phyloP scores from a whole-genome alignment of 1,284 basidiomycete genomes.

The Cystobasidium slooffiae region DNA sequence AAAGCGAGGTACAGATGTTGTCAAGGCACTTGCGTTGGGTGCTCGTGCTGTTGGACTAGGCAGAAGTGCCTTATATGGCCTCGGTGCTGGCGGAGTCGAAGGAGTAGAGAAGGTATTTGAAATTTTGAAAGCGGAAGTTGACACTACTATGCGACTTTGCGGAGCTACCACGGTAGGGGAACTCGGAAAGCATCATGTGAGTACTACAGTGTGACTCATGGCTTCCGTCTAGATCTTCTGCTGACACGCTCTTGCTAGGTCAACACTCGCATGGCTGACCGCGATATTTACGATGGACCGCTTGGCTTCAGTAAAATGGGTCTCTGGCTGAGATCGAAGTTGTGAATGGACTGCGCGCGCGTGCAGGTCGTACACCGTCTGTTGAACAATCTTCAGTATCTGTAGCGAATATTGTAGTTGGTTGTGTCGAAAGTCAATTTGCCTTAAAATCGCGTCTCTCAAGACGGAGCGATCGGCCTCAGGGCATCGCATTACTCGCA shows the following conservation, averaged over 20 bases:
- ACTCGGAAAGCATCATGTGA: slow-evolving; percentile 32
- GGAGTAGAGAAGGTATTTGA: slow-evolving; percentile 40
- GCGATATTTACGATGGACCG: slow-evolving; percentile 39
- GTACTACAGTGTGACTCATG: neutral
- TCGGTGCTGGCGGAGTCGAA: slow-evolving; percentile 26
- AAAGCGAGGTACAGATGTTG: slow-evolving; percentile 81
- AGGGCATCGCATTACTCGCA: too few relatives aligned
- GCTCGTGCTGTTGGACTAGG: slow-evolving; percentile 88
- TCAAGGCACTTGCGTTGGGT: slow-evolving; percentile 89
- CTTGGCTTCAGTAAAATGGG: slow-evolving; percentile 23
- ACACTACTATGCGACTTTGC: slow-evolving; percentile 34
- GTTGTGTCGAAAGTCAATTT: too few relatives aligned
- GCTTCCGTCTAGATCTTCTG: neutral
- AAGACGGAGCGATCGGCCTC: too few relatives aligned
- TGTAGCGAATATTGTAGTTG: neutral
- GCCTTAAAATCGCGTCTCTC: too few relatives aligned
- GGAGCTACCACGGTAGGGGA: slow-evolving; percentile 12
- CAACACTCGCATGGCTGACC: slow-evolving; percentile 25
- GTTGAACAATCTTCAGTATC: neutral
- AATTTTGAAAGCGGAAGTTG: slow-evolving; percentile 36
- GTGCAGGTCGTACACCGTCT: neutral
- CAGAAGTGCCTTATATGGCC: slow-evolving; percentile 41
- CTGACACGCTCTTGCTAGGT: slow-evolving; percentile 8
- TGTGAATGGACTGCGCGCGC: neutral
- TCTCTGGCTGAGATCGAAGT: slow-evolving; percentile 19